Evolutionary conservation across 73 alveolate species (phyloP).

Genomic region (Tetrahymena elliotti): DNA sequence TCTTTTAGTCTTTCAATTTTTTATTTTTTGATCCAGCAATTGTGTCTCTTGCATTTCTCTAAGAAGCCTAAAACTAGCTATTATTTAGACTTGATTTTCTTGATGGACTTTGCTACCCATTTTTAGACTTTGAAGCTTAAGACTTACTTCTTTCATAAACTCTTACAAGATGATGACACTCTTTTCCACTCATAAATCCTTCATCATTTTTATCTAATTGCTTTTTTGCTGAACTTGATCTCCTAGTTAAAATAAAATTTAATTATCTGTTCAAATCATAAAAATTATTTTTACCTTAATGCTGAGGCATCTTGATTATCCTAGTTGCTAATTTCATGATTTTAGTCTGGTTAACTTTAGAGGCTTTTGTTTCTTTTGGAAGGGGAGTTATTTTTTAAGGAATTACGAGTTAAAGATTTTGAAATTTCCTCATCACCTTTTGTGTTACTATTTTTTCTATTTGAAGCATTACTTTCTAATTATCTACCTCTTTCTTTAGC

Average conservation of each 20-base stretch:
- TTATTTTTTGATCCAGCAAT: neutral
- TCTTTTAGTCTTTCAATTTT: neutral
- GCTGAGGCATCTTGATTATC: neutral
- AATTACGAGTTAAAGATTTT: neutral
- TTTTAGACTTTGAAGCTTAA: neutral
- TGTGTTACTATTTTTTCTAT: neutral
- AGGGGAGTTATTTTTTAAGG: neutral
- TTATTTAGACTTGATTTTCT: neutral
- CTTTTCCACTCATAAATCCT: neutral
- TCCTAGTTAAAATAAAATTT: neutral
- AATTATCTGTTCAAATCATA: neutral
- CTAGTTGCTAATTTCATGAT: neutral
- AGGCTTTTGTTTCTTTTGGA: neutral
- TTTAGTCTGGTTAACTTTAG: neutral
- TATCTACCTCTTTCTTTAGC: neutral
- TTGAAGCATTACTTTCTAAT: neutral
- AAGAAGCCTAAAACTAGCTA: neutral
- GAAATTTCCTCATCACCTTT: neutral
- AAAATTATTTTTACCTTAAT: neutral
- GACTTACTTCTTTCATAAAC: neutral
- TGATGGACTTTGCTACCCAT: neutral
- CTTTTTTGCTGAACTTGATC: neutral
- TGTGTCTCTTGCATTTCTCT: neutral
- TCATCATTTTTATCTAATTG: neutral
- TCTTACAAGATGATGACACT: neutral